Percentiles rank a stretch among this genome's conserved stretches.
These are phyloP conservation scores for Coemansia sp. DNA, from an alignment of 192 early-diverging fungal genomes.

Conservation along the genomic window DNA sequence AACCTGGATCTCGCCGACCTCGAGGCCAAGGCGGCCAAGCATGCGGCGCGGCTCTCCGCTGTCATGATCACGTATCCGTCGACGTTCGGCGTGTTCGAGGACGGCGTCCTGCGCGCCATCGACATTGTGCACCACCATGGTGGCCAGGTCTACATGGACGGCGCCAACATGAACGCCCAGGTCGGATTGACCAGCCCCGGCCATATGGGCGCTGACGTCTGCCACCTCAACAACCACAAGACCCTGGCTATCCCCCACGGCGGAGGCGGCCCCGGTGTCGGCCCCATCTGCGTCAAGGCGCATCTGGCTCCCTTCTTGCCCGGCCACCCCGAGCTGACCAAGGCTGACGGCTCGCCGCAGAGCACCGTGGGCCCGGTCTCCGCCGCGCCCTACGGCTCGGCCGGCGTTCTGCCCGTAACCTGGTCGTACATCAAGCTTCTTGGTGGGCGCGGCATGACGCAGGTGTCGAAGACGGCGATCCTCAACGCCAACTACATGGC, in stretches of 20 bases:
- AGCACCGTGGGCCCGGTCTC: slow-evolving; percentile 90
- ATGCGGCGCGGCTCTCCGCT: slow-evolving; percentile 85
- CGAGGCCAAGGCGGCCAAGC: slow-evolving; percentile 82
- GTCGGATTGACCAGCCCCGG: slow-evolving; percentile 83
- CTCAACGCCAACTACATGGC: slow-evolving; percentile 99
- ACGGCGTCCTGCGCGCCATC: slow-evolving; percentile 81
- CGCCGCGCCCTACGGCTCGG: slow-evolving; percentile 96
- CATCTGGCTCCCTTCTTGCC: slow-evolving; percentile 93
- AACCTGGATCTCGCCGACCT: slow-evolving; percentile 93
- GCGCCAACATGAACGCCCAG: slow-evolving; percentile 89
- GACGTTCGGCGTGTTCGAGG: slow-evolving; percentile 98
- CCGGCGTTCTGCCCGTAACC: slow-evolving; percentile 94
- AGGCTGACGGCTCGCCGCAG: slow-evolving; percentile 59
- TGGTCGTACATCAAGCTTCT: slow-evolving; percentile 99
- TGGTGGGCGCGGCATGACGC: slow-evolving; percentile 87
- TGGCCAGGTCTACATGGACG: slow-evolving; percentile 99
- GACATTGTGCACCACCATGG: slow-evolving; percentile 91
- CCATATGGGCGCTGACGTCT: slow-evolving; percentile 98
- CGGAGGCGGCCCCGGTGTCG: slow-evolving; percentile 98
- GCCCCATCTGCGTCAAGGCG: slow-evolving; percentile 91
- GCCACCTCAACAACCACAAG: slow-evolving; percentile 99
- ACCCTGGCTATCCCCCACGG: slow-evolving; percentile 99
- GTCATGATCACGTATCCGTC: slow-evolving; percentile 99
- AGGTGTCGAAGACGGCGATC: slow-evolving; percentile 87
- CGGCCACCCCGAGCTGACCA: slow-evolving; percentile 80